Conservation (phyloP, 1,284 basidiomycete genomes). For the Cutaneotrichosporon dermatis region DNA sequence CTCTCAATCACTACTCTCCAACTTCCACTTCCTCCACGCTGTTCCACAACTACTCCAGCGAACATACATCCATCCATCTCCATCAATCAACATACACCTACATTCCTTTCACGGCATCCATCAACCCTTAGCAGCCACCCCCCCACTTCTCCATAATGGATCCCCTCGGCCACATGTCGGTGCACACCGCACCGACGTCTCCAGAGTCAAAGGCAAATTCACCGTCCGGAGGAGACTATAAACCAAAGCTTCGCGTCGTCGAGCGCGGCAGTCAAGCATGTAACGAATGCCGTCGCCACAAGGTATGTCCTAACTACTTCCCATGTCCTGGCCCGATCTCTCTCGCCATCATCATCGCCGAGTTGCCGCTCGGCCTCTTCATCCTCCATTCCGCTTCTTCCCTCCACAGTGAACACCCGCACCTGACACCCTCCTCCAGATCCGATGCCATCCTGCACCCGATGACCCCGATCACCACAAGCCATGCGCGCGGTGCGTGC, state of each 20-base stretch:
- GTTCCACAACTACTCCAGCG: no score
- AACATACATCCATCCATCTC: no score
- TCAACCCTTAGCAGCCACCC: not conserved
- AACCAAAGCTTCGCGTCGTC: conserved; percentile 28
- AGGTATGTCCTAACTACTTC: conserved; percentile 15
- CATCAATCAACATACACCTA: no score
- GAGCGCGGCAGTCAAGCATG: conserved; percentile 33
- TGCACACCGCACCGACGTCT: conserved; percentile 5
- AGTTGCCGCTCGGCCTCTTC: no score
- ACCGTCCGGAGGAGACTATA: conserved; percentile 12
- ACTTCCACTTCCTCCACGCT: no score
- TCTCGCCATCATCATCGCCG: no score
- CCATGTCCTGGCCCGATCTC: no score
- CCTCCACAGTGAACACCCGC: not conserved
- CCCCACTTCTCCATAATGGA: conserved; percentile 8
- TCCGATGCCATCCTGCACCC: conserved; percentile 33
- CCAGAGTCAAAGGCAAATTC: conserved; percentile 17
- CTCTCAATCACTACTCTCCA: no score
- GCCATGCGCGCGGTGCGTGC: conserved; percentile 29
- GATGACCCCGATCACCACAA: conserved; percentile 32
- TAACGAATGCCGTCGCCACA: conserved; percentile 34
- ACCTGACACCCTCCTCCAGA: conserved; percentile 15
- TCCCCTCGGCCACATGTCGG: conserved; percentile 4
- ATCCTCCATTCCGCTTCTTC: no score
- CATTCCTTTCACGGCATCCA: no score